Base-by-base conservation (phyloP, 768 basidiomycete species). In the Lentinula guzmanii region DNA sequence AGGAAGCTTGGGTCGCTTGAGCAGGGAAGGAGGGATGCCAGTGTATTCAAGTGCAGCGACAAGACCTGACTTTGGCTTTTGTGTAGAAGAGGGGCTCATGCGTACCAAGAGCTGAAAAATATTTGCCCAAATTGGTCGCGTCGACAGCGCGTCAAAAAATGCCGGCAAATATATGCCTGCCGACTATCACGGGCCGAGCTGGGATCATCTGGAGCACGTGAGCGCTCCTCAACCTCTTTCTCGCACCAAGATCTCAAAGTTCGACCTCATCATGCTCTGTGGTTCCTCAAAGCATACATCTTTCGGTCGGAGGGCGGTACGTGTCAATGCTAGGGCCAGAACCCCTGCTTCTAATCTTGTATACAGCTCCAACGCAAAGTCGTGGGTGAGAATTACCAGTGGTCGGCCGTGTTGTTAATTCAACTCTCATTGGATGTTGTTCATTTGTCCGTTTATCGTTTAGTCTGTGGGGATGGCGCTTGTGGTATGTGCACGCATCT, bases 401-500 rank as follows among this genome's bases (percentile, higher is more conserved):
- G 15, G 7, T 52, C 13, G 31, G 28, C 28, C 33, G 37, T 54
- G 37, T 24, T 10, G 5, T 54, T 21, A 54, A 9, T 24, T 54
- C 53, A 41, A 5, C 35, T 24, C 34, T 33, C 34, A 18, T 16
- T 16, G 33, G 10, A 13, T 48, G 35, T 6, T 62, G 21, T 35
- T 34, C 37, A 52, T 51, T 58, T 50, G 28, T 33, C 15, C 51
- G 33, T 55, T 92, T 42, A 90, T 95, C 43, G 43, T 45, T 45
- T 24, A 31, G 95, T 98, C n/a, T 89, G 95, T 64, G 95, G 95
- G 41, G 95, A 98, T 74, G 95, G 95, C 66, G 95, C 95, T 58
- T 95, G 91, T 69, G 95, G 95, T 90, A 69, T 62, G 83, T 73
- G 45, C 34, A 39, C 53, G 13, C 59, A 52, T 60, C 24, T 58